Conservation (phyloP, 148 eudicot species). For the Tetragonia tetragonoides region DNA sequence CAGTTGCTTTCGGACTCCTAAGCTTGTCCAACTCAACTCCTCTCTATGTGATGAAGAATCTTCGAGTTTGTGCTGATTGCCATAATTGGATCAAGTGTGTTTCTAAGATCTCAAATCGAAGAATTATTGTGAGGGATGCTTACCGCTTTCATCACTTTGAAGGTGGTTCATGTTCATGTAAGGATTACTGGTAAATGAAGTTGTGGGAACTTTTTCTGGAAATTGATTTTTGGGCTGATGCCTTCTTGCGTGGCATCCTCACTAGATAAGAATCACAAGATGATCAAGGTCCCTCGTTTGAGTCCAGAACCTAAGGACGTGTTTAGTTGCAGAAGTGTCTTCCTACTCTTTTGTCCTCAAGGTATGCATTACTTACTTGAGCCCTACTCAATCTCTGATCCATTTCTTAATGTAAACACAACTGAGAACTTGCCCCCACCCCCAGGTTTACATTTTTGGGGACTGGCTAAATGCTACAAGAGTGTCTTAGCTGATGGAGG, state of each 20-base stretch:
- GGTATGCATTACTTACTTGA: slow-evolving; percentile 16
- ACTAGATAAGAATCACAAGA: neutral
- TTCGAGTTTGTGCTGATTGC: slow-evolving; percentile 86
- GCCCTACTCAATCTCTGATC: neutral
- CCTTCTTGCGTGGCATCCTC: neutral
- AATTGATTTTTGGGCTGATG: neutral
- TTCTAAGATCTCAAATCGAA: slow-evolving; percentile 52
- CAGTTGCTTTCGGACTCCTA: slow-evolving; percentile 72
- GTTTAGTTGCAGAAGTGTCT: too few species aligned
- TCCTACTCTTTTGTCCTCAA: too few species aligned
- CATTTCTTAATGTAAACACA: neutral
- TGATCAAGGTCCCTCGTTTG: slow-evolving; percentile 3
- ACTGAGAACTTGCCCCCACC: neutral
- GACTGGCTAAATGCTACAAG: neutral
- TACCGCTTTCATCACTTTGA: slow-evolving; percentile 86
- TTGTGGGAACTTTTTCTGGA: neutral
- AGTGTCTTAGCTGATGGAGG: neutral
- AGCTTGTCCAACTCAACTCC: slow-evolving; percentile 55
- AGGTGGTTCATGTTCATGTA: slow-evolving; percentile 71
- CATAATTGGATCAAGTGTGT: slow-evolving; percentile 84
- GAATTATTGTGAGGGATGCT: slow-evolving; percentile 73
- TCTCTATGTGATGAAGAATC: slow-evolving; percentile 73
- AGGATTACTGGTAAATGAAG: slow-evolving; percentile 61
- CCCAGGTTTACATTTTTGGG: neutral
- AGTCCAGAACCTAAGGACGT: neutral